A percentile compares a stretch with the other conserved stretches of the same genome.
These are phyloP conservation scores for Ocimum tenuiflorum DNA, from an alignment of 257 asterid species.

Conservation along the genomic window DNA sequence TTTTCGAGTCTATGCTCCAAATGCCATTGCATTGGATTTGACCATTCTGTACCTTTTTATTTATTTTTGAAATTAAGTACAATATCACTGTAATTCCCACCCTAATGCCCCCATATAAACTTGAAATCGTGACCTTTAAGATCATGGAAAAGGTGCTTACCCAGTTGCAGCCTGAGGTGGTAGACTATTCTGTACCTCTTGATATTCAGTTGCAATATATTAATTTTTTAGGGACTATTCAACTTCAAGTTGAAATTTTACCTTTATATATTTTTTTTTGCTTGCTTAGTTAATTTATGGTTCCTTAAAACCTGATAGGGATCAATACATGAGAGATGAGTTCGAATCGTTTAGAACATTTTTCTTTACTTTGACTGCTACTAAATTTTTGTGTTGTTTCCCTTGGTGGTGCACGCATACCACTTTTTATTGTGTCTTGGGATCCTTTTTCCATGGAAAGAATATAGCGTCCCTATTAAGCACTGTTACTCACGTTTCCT, in stretches of 20 bases:
- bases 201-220: too few relatives aligned
- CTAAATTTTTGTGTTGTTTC: background rate
- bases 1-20: slow-evolving; percentile 7
- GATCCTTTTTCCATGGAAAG: background rate
- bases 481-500: background rate
- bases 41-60: background rate
- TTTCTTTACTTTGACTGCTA: background rate
- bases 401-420: slow-evolving; percentile 10
- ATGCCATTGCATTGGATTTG: slow-evolving; percentile 8
- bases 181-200: too few relatives aligned
- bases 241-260: slow-evolving; percentile 8
- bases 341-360: background rate
- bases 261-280: background rate
- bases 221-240: too few relatives aligned
- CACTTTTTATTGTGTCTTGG: background rate
- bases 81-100: too few relatives aligned
- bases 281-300: background rate
- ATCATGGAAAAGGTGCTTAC: too few relatives aligned
- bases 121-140: too few relatives aligned
- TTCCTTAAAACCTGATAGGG: background rate
- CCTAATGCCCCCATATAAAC: too few relatives aligned
- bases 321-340: background rate
- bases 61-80: too few relatives aligned
- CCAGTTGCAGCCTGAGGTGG: too few relatives aligned
- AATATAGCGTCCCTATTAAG: slow-evolving; percentile 1